These are phyloP conservation scores for Sporothrix globosa DNA, from an alignment of 2,329 filamentous ascomycete species.

Conservation along the genomic window DNA sequence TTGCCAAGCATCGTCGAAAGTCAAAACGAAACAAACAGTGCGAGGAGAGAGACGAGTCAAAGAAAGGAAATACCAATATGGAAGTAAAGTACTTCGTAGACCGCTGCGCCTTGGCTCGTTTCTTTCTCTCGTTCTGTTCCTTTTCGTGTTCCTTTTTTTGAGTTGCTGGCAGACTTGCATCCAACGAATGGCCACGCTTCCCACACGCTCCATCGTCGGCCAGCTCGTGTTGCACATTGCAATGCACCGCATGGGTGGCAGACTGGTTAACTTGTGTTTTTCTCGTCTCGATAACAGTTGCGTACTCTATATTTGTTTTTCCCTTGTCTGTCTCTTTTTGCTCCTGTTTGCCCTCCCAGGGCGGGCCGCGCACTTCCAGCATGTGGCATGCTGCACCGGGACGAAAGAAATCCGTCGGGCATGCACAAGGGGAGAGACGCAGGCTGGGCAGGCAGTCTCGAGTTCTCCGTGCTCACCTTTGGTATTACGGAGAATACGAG, in stretches of 20 bases:
- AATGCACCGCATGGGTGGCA: neutral
- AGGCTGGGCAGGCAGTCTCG: neutral
- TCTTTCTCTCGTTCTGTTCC: neutral
- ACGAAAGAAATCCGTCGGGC: slow-evolving; percentile 20
- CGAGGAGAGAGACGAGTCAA: neutral
- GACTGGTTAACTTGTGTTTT: neutral
- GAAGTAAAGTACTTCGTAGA: no score
- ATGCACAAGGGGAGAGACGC: slow-evolving; percentile 10
- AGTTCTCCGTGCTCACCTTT: neutral
- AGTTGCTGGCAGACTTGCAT: neutral
- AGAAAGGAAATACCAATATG: no score
- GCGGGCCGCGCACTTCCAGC: neutral
- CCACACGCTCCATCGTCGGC: neutral
- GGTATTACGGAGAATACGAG: slow-evolving; percentile 9
- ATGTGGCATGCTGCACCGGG: slow-evolving; percentile 27
- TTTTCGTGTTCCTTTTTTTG: neutral
- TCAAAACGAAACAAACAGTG: slow-evolving; percentile 21
- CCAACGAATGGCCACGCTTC: neutral
- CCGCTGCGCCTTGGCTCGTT: neutral
- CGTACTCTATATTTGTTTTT: no score
- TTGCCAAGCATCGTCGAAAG: slow-evolving; percentile 8
- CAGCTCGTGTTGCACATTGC: slow-evolving; percentile 9
- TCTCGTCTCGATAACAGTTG: neutral
- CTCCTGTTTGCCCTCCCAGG: neutral
- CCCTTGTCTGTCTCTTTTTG: no score